Evolutionary conservation across 306 rosid genomes (phyloP), one percentile per base, ranked within the genome.

Genomic region (Lotus japonicus): DNA sequence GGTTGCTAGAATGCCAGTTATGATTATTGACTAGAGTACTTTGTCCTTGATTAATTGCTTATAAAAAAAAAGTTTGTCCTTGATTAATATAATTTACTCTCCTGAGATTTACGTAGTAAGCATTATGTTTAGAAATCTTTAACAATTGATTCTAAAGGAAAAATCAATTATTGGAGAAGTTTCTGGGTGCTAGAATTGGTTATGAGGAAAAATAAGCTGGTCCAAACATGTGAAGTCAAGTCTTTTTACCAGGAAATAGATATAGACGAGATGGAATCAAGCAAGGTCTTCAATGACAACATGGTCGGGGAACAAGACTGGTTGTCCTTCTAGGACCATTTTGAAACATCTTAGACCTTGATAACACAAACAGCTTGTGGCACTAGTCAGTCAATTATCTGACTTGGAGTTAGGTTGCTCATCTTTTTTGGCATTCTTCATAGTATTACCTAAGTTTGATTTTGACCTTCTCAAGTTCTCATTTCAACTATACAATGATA

Each of bases 11-110:
- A 9, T 60, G 19, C 17, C 58, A 31, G 31, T 33, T 2, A 52
- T 64, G 72, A 54, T 74, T 52, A 54, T 21, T 55, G 35, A 46
- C 36, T 35, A 45, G 52, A 28, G 57, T 44, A 64, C 71, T 23
- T 41, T 42, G 8, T 54, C 28, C 1, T 21, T 9, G 19, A 17
- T 19, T 45, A 18, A 65, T n/a, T n/a, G n/a, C n/a, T n/a, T n/a
- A n/a, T n/a, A n/a, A n/a, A n/a, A 52, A 21, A 39, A 35, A 36
- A 16, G 65, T 23, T 41, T 42, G 8, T 54, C 28, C 1, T 21
- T 9, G 19, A 17, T 19, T 45, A 18, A 65, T n/a, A 10, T 45
- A 19, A 23, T 36, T 36, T 55, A 14, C 14, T 7, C 14, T 14
- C 31, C 7, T 54, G 28, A 68, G 28, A 55, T 54, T 23, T 68